These are phyloP conservation scores for Tuber borchii DNA, from an alignment of 495 filamentous ascomycete genomes.

Conservation along the genomic window DNA sequence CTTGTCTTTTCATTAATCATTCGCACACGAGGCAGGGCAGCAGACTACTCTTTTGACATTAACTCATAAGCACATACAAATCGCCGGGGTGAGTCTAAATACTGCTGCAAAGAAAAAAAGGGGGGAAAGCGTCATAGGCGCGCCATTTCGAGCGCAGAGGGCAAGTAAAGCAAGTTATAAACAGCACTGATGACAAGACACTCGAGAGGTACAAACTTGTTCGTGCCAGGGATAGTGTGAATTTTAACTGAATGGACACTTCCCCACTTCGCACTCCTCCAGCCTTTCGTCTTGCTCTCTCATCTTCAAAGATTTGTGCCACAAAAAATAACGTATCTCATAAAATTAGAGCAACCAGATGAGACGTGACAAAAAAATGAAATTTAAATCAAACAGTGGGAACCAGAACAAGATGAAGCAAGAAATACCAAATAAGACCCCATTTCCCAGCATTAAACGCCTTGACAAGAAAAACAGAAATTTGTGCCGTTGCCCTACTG, in stretches of 20 bases:
- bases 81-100: conserved; percentile 2
- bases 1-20: conserved; percentile 4
- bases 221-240: neutral
- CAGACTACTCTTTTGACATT: conserved; percentile 4
- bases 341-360: conserved; percentile 1
- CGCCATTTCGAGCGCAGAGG: neutral
- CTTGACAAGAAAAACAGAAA: conserved; percentile 37
- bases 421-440: conserved; percentile 25
- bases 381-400: conserved; percentile 38
- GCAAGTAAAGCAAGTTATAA: neutral
- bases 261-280: neutral
- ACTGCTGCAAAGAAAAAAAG: neutral
- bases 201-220: neutral
- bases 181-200: neutral
- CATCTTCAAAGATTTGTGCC: neutral
- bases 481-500: conserved; percentile 11
- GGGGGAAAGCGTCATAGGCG: neutral
- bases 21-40: conserved; percentile 4
- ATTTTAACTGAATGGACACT: conserved; percentile 2
- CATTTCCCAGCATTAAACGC: conserved; percentile 43
- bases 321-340: neutral
- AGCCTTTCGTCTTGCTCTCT: neutral
- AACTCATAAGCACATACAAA: conserved; percentile 3
- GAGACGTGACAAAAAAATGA: conserved; percentile 39
- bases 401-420: conserved; percentile 34